phyloP scores from a whole-genome alignment of 1,284 basidiomycete species.

The Leccinum glutinopallens region DNA sequence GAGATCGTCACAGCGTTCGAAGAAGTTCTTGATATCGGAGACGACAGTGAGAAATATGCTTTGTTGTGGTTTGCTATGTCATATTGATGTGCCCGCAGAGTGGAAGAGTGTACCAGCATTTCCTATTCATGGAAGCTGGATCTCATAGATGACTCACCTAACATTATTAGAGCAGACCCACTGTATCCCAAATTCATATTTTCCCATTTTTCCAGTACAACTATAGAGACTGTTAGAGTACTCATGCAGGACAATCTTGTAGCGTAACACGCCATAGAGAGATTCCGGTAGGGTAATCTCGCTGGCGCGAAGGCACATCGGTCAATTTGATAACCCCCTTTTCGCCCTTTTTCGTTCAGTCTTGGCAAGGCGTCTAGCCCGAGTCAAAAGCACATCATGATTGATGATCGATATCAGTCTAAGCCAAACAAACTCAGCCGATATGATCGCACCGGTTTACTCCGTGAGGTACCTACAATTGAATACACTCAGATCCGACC shows the following conservation, averaged over 20 bases:
- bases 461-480: background rate
- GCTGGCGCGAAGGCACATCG: background rate
- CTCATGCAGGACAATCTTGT: background rate
- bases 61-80: background rate
- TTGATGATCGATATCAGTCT: background rate
- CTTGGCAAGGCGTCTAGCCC: background rate
- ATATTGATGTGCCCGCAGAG: conserved; percentile 24
- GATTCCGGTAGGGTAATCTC: background rate
- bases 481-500: background rate
- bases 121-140: conserved; percentile 1
- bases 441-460: background rate
- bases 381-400: background rate
- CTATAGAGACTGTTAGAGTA: background rate
- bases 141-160: background rate
- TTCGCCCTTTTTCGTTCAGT: background rate
- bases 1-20: conserved; percentile 36
- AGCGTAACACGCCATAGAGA: background rate
- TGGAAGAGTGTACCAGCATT: conserved; percentile 33
- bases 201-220: background rate
- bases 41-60: conserved; percentile 16
- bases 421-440: background rate
- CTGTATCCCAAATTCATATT: background rate
- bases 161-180: conserved; percentile 1
- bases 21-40: conserved; percentile 23
- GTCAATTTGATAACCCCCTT: background rate